These are phyloP conservation scores for Pyricularia sp. DNA, from an alignment of 2,329 filamentous ascomycete species.

Conservation along the genomic window DNA sequence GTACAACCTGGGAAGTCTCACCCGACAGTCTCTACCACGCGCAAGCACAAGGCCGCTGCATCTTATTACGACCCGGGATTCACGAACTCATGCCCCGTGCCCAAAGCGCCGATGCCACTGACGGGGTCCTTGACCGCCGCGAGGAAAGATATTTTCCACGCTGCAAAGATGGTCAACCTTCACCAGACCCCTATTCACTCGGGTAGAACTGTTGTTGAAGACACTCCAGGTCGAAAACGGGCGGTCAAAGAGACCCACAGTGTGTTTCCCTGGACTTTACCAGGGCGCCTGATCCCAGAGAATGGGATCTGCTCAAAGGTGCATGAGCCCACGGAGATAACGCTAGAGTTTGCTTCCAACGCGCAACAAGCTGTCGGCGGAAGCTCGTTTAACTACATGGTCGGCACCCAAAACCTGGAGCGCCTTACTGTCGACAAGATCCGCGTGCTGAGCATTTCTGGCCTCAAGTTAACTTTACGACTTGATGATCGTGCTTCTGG, in stretches of 20 bases:
- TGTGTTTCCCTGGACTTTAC: conserved; percentile 89
- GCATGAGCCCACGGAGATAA: conserved; percentile 59
- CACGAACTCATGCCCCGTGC: conserved; percentile 57
- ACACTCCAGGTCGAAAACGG: background rate
- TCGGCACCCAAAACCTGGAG: conserved; percentile 37
- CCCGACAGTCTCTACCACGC: conserved; percentile 4
- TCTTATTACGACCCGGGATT: conserved; percentile 31
- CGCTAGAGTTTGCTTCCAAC: conserved; percentile 50
- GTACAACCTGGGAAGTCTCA: background rate
- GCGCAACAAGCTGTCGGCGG: conserved; percentile 28
- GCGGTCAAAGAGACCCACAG: conserved; percentile 52
- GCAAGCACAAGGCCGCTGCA: conserved; percentile 9
- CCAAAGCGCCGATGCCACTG: conserved; percentile 50
- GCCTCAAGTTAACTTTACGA: conserved; percentile 57
- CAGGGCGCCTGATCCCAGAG: conserved; percentile 60
- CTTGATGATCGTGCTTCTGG: conserved; percentile 25
- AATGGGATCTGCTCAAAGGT: conserved; percentile 73
- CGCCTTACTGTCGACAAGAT: conserved; percentile 35
- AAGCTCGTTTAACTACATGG: conserved; percentile 34
- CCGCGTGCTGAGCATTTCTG: conserved; percentile 41
- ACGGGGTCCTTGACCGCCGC: conserved; percentile 73
- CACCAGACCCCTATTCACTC: conserved; percentile 30
- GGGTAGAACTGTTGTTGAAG: background rate
- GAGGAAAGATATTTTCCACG: conserved; percentile 76
- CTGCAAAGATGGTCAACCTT: conserved; percentile 73